Conservation (phyloP, 2,329 filamentous ascomycete genomes). For the Xylariaceae sp. region DNA sequence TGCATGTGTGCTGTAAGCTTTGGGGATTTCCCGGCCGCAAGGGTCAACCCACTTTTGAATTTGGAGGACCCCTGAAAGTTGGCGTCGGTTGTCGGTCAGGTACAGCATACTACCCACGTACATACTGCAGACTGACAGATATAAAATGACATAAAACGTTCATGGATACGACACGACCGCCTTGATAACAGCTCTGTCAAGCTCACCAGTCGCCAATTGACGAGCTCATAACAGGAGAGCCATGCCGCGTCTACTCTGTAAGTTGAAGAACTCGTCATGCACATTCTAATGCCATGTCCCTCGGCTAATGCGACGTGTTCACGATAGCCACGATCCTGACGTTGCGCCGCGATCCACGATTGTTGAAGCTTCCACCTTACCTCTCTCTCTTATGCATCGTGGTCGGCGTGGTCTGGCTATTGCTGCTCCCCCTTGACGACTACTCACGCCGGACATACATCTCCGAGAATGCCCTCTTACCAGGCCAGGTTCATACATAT, state of each 20-base stretch:
- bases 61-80: conserved; percentile 3
- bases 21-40: background rate
- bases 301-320: conserved; percentile 31
- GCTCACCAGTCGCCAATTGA: conserved; percentile 17
- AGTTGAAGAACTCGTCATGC: conserved; percentile 34
- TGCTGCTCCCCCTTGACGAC: conserved; percentile 86
- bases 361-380: conserved; percentile 86
- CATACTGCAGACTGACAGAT: too few species aligned
- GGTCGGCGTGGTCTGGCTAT: conserved; percentile 86
- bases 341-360: conserved; percentile 79
- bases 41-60: conserved; percentile 9
- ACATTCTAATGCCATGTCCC: background rate
- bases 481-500: conserved; percentile 96
- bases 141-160: too few species aligned
- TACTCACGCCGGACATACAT: conserved; percentile 95
- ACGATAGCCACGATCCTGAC: conserved; percentile 66
- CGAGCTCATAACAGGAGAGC: conserved; percentile 27
- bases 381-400: conserved; percentile 84
- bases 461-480: conserved; percentile 94
- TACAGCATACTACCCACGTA: background rate
- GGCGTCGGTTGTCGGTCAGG: background rate
- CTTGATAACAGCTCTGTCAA: conserved; percentile 21
- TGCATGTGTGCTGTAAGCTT: too few species aligned
- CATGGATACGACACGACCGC: conserved; percentile 20
- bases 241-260: conserved; percentile 64